A percentile compares a stretch with the other conserved stretches of the same genome.
phyloP scores from a whole-genome alignment of 345 rosid species.

The Eucalyptus curtisii region DNA sequence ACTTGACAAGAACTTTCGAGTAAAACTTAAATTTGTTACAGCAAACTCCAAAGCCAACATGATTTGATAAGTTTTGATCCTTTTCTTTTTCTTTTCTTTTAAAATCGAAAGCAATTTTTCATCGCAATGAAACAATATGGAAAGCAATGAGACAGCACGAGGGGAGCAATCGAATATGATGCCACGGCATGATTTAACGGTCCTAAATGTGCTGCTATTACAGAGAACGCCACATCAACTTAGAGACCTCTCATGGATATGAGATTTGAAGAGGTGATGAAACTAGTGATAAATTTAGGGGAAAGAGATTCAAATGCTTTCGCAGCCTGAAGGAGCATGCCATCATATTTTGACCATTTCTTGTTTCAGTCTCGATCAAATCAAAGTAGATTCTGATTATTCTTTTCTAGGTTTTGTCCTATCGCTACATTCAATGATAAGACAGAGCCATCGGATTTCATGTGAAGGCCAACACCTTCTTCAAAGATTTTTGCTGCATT shows the following conservation, averaged over 20 bases:
- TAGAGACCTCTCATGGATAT: neutral
- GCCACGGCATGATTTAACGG: fast-evolving
- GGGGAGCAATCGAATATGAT: fast-evolving
- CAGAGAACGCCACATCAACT: neutral
- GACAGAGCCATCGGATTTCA: neutral
- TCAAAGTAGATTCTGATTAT: neutral
- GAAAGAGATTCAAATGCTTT: neutral
- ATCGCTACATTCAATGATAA: neutral
- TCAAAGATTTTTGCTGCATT: neutral
- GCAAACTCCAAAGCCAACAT: neutral
- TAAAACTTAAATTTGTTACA: neutral
- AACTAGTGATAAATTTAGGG: fast-evolving
- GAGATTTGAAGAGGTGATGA: neutral
- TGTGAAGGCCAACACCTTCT: neutral
- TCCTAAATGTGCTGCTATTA: neutral
- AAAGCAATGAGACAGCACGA: neutral
- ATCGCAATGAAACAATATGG: neutral
- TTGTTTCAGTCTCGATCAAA: neutral
- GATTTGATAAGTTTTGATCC: neutral
- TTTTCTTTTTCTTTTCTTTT: neutral
- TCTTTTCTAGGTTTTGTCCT: neutral
- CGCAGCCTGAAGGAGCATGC: neutral
- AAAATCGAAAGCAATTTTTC: neutral
- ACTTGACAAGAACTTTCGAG: neutral
- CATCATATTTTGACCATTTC: neutral